Evolutionary conservation across 805 yeast genomes (phyloP), one percentile per base, ranked within the genome.

Genomic region (Nakazawaea wickerhamii): DNA sequence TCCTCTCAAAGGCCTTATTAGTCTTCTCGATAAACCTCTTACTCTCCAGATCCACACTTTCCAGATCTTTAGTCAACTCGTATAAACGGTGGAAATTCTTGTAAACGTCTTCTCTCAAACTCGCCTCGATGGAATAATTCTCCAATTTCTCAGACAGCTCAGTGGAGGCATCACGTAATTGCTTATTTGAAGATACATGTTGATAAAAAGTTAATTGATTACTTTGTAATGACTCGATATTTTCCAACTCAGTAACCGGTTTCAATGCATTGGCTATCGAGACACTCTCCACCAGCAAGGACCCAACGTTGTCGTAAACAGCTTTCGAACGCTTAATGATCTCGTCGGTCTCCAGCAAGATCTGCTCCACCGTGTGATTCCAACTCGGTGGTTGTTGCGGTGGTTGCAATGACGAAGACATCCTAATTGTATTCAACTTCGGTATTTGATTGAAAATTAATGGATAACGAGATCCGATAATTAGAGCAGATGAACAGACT

Each of bases 101-200:
- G 59, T 68, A 87, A 8, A 87, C 75, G 50, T 84, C 91, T 49
- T 68, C 75, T 58, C 95, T 77, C 42, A 77, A 59, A 13, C 75
- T 71, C 19, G 81, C 69, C 51, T 84, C 95, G 52, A 86, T 84
- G 8, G 70, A 63, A 50, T 67, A 74, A 38, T 78, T 73, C 40
- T 75, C 70, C 33, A 83, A 59, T 46, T 68, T 55, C 55, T 77
- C 77, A 48, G 81, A 84, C 0, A 86, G 81, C 46, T 73, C 64
- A 34, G 71, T 71, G 2, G 90, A 78, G 3, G 88, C 86, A 48
- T 83, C 86, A 54, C 96, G 72, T 25, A 84, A 55, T n/a, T 63
- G 77, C 53, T 79, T 75, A 48, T 73, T 69, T 17, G 77, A 53
- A 3, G 90, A 81, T 9, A 87, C 90, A 50, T 82, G 81, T 59